Evolutionary conservation across 331 rosid genomes (phyloP).

Genomic region (Rhamnella rubrinervis): DNA sequence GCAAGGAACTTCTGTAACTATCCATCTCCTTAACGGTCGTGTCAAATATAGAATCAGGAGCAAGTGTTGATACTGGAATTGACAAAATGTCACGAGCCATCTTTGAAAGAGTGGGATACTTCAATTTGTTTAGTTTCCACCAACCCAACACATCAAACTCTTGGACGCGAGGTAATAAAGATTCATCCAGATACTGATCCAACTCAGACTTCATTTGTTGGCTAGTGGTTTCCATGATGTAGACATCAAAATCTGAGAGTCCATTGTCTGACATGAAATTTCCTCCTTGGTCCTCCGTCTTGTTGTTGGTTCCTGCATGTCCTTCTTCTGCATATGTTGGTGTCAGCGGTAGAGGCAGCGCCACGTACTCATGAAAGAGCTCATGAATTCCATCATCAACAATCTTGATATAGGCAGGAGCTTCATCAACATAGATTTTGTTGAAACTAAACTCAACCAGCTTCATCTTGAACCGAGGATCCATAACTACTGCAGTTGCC

Average conservation of each 20-base stretch:
- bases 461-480: slow-evolving; percentile 97
- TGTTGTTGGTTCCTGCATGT: slow-evolving; percentile 37
- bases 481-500: slow-evolving; percentile 92
- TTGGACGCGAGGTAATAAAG: slow-evolving; percentile 75
- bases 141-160: slow-evolving; percentile 79
- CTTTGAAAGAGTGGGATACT: slow-evolving; percentile 91
- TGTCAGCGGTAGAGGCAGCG: slow-evolving; percentile 83
- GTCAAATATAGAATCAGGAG: slow-evolving; percentile 60
- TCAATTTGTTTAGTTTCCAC: slow-evolving; percentile 93
- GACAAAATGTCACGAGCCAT: slow-evolving; percentile 87
- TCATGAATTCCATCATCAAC: slow-evolving; percentile 93
- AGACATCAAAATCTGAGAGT: slow-evolving; percentile 82
- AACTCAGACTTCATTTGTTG: slow-evolving; percentile 87
- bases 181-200: slow-evolving; percentile 89
- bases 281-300: slow-evolving; percentile 54
- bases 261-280: slow-evolving; percentile 66
- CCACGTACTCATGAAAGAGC: slow-evolving; percentile 75
- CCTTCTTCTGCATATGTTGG: slow-evolving; percentile 85
- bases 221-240: slow-evolving; percentile 91
- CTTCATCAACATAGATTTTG: slow-evolving; percentile 72
- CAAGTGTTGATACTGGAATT: slow-evolving; percentile 67
- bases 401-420: slow-evolving; percentile 58
- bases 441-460: slow-evolving; percentile 95
- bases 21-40: slow-evolving; percentile 67
- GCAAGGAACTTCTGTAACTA: slow-evolving; percentile 64